phyloP scores from a whole-genome alignment of 2,329 filamentous ascomycete genomes.

The Cladosporium sp. region DNA sequence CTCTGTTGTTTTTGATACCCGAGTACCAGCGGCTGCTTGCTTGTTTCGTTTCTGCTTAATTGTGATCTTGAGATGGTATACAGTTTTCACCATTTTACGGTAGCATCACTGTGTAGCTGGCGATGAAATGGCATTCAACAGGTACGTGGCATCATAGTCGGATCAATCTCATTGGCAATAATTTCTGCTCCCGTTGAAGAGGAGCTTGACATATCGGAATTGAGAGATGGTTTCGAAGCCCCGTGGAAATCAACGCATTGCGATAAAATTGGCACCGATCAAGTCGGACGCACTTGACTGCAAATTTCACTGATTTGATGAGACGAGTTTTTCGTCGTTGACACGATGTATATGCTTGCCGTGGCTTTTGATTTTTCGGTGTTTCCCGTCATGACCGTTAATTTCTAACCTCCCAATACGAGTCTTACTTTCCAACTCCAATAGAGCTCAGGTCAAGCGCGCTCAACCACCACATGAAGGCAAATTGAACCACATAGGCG shows the following conservation, averaged over 20 bases:
- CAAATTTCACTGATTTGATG: background rate
- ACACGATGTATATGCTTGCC: background rate
- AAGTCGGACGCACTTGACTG: background rate
- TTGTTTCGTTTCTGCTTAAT: background rate
- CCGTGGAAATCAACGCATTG: background rate
- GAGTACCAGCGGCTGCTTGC: background rate
- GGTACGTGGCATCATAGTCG: no score
- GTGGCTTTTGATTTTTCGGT: background rate
- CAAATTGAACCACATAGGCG: slow-evolving; percentile 88
- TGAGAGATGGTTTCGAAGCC: background rate
- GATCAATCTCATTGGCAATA: no score
- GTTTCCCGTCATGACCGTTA: background rate
- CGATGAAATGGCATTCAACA: background rate
- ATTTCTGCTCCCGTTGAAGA: no score
- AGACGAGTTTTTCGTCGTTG: background rate
- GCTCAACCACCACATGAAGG: slow-evolving; percentile 87
- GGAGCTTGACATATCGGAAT: no score
- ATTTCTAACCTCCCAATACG: background rate
- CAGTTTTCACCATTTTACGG: background rate
- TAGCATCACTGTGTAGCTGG: background rate
- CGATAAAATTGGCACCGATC: background rate
- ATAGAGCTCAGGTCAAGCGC: slow-evolving; percentile 41
- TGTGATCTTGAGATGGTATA: background rate
- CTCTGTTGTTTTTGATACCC: slow-evolving; percentile 6
- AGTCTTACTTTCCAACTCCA: slow-evolving; percentile 14